A percentile compares a stretch with the other conserved stretches of the same genome.
phyloP scores from a whole-genome alignment of 306 rosid genomes.

The Trifolium fragiferum region DNA sequence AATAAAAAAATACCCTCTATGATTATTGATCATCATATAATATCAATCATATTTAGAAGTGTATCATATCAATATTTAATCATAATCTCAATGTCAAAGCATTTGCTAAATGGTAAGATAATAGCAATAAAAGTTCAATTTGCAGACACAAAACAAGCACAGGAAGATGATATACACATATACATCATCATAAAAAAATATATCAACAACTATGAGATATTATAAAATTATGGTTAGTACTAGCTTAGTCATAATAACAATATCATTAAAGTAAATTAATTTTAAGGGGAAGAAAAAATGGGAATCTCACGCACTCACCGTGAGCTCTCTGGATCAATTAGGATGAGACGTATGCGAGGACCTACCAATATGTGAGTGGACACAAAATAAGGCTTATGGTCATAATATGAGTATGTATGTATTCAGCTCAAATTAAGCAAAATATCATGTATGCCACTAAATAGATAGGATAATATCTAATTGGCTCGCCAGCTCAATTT shows the following conservation, averaged over 20 bases:
- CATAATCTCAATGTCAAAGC: background rate
- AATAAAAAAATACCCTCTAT: background rate
- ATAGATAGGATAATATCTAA: conserved; percentile 7
- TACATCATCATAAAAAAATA: background rate
- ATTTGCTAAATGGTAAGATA: background rate
- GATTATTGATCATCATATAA: background rate
- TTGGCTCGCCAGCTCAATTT: background rate
- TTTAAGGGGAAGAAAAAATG: conserved; percentile 11
- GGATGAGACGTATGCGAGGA: conserved; percentile 43
- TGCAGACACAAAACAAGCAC: conserved; percentile 28
- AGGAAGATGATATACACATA: background rate
- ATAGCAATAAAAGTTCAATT: background rate
- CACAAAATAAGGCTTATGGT: conserved; percentile 43
- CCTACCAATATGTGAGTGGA: conserved; percentile 50
- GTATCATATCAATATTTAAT: conserved; percentile 28
- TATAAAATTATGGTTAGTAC: background rate
- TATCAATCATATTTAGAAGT: conserved; percentile 4
- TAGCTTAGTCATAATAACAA: conserved; percentile 28
- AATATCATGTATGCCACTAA: conserved; percentile 34
- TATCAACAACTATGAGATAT: conserved; percentile 12
- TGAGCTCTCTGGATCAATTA: conserved; percentile 37
- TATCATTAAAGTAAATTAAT: conserved; percentile 21
- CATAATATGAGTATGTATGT: conserved; percentile 17
- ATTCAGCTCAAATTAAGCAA: conserved; percentile 35
- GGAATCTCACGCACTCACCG: conserved; percentile 48